These are phyloP conservation scores for Axilococcus clingmanii DNA, from an alignment of 139 green algal genomes.

Conservation along the genomic window DNA sequence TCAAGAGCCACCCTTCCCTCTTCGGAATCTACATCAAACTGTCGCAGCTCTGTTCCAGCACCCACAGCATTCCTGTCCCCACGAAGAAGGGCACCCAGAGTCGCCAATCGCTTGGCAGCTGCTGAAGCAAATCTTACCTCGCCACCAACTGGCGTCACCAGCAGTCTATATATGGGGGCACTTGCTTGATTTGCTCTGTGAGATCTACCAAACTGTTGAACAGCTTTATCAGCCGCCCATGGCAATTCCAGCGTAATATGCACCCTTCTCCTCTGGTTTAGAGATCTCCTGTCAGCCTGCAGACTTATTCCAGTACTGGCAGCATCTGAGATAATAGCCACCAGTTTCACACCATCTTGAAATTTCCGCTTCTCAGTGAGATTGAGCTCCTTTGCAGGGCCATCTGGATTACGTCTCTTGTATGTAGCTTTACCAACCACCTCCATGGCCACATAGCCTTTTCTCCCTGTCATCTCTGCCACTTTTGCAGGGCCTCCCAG, in stretches of 20 bases:
- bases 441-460: slow-evolving; percentile 20
- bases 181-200: slow-evolving; percentile 35
- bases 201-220: slow-evolving; percentile 79
- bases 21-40: slow-evolving; percentile 17
- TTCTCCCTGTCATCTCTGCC: slow-evolving; percentile 72
- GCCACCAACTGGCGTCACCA: slow-evolving; percentile 64
- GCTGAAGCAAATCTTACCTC: slow-evolving; percentile 77
- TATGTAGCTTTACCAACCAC: slow-evolving; percentile 54
- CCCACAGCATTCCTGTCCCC: slow-evolving; percentile 29
- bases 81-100: slow-evolving; percentile 53
- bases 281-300: slow-evolving; percentile 30
- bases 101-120: slow-evolving; percentile 72
- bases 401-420: slow-evolving; percentile 41
- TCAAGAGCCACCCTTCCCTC: not conserved
- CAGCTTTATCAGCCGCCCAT: slow-evolving; percentile 83
- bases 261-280: slow-evolving; percentile 46
- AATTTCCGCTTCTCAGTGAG: slow-evolving; percentile 22
- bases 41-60: slow-evolving; percentile 21
- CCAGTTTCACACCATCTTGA: slow-evolving; percentile 57
- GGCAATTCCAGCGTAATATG: slow-evolving; percentile 89
- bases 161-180: slow-evolving; percentile 50
- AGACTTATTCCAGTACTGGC: slow-evolving; percentile 59
- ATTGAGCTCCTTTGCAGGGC: slow-evolving; percentile 18
- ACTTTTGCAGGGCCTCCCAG: slow-evolving; percentile 55
- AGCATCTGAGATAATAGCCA: slow-evolving; percentile 90